phyloP scores from a whole-genome alignment of 1,139 yeast species.

The Diutina scorzettiae region DNA sequence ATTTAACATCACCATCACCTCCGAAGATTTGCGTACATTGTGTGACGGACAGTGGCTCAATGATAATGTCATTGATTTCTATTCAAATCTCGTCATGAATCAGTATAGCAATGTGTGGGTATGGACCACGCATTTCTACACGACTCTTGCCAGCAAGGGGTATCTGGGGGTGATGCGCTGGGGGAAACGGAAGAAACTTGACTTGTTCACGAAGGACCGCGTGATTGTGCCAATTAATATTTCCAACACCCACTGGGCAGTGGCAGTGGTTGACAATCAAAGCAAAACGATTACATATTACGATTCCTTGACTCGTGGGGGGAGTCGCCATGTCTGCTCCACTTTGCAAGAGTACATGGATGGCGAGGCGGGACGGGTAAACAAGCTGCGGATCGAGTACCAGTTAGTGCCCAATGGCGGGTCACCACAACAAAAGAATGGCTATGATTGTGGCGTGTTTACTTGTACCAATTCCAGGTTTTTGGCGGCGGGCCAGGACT shows the following conservation, averaged over 20 bases:
- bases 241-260: conserved; percentile 84
- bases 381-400: conserved; percentile 25
- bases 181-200: conserved; percentile 75
- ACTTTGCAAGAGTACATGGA: conserved; percentile 47
- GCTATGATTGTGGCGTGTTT: conserved; percentile 93
- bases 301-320: conserved; percentile 60
- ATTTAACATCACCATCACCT: conserved; percentile 45
- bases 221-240: conserved; percentile 79
- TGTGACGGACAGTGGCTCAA: conserved; percentile 74
- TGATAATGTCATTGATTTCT: conserved; percentile 82
- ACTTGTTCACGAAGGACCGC: conserved; percentile 49
- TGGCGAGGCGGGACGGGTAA: conserved; percentile 38
- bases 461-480: conserved; percentile 70
- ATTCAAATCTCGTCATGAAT: conserved; percentile 45
- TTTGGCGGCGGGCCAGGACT: conserved; percentile 33
- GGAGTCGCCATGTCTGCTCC: conserved; percentile 44
- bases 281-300: conserved; percentile 50
- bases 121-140: conserved; percentile 81
- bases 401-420: conserved; percentile 22
- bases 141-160: conserved; percentile 61
- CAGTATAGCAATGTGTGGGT: conserved; percentile 36
- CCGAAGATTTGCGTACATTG: conserved; percentile 60
- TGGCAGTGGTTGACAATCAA: conserved; percentile 63
- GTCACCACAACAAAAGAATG: conserved; percentile 83
- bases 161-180: conserved; percentile 77